Base-by-base conservation (phyloP, 2,329 filamentous ascomycete genomes). In the Pseudocercospora cruenta region DNA sequence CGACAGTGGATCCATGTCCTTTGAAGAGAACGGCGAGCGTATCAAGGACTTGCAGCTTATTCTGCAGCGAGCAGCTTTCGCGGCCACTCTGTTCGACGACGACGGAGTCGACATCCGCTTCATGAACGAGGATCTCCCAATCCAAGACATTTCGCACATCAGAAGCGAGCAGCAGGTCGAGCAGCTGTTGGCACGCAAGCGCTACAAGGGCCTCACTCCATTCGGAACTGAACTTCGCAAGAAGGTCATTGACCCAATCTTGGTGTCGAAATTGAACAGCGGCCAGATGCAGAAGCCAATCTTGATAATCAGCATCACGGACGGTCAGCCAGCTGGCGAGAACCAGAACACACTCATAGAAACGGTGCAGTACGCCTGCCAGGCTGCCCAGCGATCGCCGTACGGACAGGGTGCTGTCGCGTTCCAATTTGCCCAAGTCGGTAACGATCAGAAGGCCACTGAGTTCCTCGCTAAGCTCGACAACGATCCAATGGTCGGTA, bases 341-440 rank as follows among this genome's bases (percentile, higher is more conserved):
- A 80, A 84, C 4, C 82, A 83, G 64, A 83, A 83, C 58, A 80
- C 85, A 16, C 83, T 90, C 7, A 82, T 84, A 47, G 84, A 88
- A 61, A 84, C 85, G 39, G 87, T 90, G 69, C 81, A 82, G 58
- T 82, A 83, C 70, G 84, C 87, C 1, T 80, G 83, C 59, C 79
- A 82, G 21, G 83, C 87, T 66, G 78, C 87, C 26, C 73, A 80
- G 24, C 78, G 81, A 47, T 79, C 82, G 59, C 82, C 81, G 59
- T 87, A 85, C 71, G 87, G 87, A 33, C 80, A 81, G 28, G 76
- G 76, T 31, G 86, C 86, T n/a, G 77, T 90, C 66, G 84, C 86
- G 0, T 90, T 90, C 80, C 87, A 90, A 73, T 90, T 90, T 73
- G 88, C 88, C 0, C 88, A 91, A 72, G 88, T 91, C 58, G 88